Percentiles rank a stretch among this genome's conserved stretches.
Evolutionary conservation across 2,329 filamentous ascomycete genomes (phyloP).

Genomic region (Claviceps pusilla): DNA sequence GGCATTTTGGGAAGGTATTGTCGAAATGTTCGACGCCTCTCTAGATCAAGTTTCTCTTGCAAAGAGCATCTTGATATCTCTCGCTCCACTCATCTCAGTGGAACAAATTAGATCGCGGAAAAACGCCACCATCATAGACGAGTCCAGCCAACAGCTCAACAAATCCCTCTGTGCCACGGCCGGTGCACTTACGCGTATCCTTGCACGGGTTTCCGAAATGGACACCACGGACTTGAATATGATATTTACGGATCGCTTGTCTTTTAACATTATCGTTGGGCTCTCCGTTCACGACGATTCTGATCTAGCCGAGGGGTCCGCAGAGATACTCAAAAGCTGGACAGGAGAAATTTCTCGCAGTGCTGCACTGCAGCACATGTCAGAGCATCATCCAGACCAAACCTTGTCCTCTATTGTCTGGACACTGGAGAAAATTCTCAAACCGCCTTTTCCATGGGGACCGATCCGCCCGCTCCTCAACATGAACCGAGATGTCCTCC

Average conservation of each 20-base stretch:
- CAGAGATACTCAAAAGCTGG: slow-evolving; percentile 70
- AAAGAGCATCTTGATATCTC: slow-evolving; percentile 55
- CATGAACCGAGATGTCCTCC: slow-evolving; percentile 41
- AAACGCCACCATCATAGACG: slow-evolving; percentile 24
- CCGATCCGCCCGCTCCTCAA: slow-evolving; percentile 43
- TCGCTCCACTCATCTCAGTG: slow-evolving; percentile 54
- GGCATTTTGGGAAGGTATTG: slow-evolving; percentile 23
- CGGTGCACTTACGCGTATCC: slow-evolving; percentile 52
- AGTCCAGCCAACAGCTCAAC: slow-evolving; percentile 55
- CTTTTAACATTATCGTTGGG: slow-evolving; percentile 60
- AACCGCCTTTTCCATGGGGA: slow-evolving; percentile 32
- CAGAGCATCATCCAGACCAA: slow-evolving; percentile 24
- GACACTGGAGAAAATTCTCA: slow-evolving; percentile 21
- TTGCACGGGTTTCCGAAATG: slow-evolving; percentile 70
- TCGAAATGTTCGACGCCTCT: slow-evolving; percentile 65
- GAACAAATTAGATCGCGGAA: slow-evolving; percentile 54
- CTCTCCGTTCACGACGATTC: slow-evolving; percentile 70
- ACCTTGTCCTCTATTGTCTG: slow-evolving; percentile 30
- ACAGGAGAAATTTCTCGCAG: slow-evolving; percentile 47
- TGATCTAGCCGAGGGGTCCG: slow-evolving; percentile 62
- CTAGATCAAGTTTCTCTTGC: slow-evolving; percentile 59
- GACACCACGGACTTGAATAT: slow-evolving; percentile 50
- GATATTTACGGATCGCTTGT: slow-evolving; percentile 52
- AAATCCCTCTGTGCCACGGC: slow-evolving; percentile 42
- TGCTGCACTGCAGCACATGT: slow-evolving; percentile 23